These are phyloP conservation scores for Jacaranda copaia DNA, from an alignment of 257 asterid species.

Conservation along the genomic window DNA sequence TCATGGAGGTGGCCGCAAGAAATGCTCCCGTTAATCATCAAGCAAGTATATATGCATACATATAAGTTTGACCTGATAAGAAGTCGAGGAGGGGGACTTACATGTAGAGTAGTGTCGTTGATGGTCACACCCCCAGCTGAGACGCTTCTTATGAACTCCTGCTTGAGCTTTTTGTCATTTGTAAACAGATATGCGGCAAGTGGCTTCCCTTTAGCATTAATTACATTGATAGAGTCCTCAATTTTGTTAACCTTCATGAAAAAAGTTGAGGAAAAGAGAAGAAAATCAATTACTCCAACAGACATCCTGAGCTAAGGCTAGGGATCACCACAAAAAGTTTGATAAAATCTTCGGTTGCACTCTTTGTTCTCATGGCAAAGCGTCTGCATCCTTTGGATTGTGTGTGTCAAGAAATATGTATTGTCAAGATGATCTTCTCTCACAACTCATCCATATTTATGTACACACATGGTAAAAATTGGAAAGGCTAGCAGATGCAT, in stretches of 20 bases:
- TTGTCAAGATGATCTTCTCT: too few species aligned
- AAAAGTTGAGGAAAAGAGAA: neutral
- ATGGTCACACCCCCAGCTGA: conserved; percentile 81
- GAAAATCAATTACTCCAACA: conserved; percentile 5
- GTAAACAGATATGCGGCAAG: conserved; percentile 94
- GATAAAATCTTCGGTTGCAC: neutral
- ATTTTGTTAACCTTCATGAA: conserved; percentile 61
- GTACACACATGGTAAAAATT: too few species aligned
- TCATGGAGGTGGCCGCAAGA: too few species aligned
- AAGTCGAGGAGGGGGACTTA: conserved; percentile 41
- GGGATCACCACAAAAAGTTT: too few species aligned
- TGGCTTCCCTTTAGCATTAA: conserved; percentile 76
- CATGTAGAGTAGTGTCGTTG: conserved; percentile 74
- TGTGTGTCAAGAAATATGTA: too few species aligned
- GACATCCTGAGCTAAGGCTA: neutral
- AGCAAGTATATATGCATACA: too few species aligned
- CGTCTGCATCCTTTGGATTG: too few species aligned
- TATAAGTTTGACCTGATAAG: neutral
- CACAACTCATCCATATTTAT: too few species aligned
- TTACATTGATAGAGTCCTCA: conserved; percentile 60
- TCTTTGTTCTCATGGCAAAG: neutral
- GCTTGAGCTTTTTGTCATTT: conserved; percentile 64
- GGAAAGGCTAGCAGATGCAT: too few species aligned
- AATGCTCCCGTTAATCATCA: too few species aligned
- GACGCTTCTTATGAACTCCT: conserved; percentile 56